phyloP scores from a whole-genome alignment of 2,329 filamentous ascomycete genomes.

The Claviceps pazoutovae region DNA sequence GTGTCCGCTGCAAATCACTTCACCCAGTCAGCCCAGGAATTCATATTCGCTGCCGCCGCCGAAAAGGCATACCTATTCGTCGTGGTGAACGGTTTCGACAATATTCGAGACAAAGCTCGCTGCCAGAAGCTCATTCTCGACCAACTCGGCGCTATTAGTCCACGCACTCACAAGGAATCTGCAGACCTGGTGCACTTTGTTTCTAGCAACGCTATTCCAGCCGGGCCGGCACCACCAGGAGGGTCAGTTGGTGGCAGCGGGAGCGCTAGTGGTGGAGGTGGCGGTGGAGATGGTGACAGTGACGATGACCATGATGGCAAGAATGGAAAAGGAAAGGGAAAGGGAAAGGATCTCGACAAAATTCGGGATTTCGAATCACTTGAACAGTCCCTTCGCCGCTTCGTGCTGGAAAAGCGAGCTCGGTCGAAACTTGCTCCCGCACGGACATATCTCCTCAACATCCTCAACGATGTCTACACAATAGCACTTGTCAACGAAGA shows the following conservation, averaged over 20 bases:
- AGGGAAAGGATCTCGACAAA: conserved; percentile 81
- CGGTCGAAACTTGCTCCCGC: conserved; percentile 91
- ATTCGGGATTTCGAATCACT: conserved; percentile 79
- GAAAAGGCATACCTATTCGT: conserved; percentile 99
- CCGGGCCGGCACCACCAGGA: conserved; percentile 44
- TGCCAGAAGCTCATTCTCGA: conserved; percentile 90
- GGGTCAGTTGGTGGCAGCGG: conserved; percentile 40
- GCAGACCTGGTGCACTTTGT: conserved; percentile 93
- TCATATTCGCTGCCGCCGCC: conserved; percentile 86
- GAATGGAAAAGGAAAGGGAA: conserved; percentile 63
- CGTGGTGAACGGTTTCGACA: conserved; percentile 94
- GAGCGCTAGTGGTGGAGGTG: conserved; percentile 38
- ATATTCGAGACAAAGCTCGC: conserved; percentile 78
- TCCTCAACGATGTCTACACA: conserved; percentile 72
- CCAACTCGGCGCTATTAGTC: conserved; percentile 77
- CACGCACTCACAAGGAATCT: conserved; percentile 82
- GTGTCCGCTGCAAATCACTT: conserved; percentile 97
- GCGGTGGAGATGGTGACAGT: conserved; percentile 42
- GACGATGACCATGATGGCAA: conserved; percentile 42
- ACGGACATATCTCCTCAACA: conserved; percentile 87
- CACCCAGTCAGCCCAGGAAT: conserved; percentile 92
- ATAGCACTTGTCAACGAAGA: conserved; percentile 79
- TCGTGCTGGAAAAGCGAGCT: conserved; percentile 90
- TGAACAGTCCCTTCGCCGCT: conserved; percentile 77
- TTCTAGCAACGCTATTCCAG: conserved; percentile 87